phyloP scores from a whole-genome alignment of 2,329 filamentous ascomycete genomes.

The Tolypocladium paradoxum region DNA sequence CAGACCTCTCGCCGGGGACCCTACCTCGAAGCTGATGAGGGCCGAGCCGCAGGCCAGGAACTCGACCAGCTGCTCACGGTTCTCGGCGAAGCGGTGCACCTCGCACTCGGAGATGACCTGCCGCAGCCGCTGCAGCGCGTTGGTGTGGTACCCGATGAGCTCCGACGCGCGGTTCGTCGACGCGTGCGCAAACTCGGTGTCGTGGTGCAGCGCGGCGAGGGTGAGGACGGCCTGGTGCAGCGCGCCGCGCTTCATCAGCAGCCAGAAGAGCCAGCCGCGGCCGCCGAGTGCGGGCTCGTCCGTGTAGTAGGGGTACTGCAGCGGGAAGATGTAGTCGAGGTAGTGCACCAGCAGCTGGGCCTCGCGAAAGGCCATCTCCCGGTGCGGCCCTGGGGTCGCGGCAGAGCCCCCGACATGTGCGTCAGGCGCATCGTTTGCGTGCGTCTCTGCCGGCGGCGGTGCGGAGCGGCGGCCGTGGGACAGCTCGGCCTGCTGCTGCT shows the following conservation, averaged over 20 bases:
- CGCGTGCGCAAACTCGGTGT: conserved; percentile 8
- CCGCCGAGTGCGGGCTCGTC: conserved; percentile 14
- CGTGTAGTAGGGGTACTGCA: conserved; percentile 15
- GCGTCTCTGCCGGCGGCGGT: neutral
- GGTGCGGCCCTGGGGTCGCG: neutral
- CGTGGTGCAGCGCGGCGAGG: conserved; percentile 15
- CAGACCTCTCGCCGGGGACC: neutral
- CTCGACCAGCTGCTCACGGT: conserved; percentile 12
- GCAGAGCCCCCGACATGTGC: neutral
- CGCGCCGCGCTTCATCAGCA: conserved; percentile 9
- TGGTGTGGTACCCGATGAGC: conserved; percentile 13
- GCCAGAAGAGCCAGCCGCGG: conserved; percentile 15
- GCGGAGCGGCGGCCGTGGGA: neutral
- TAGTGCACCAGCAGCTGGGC: conserved; percentile 17
- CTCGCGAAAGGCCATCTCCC: conserved; percentile 8
- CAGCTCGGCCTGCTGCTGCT: neutral
- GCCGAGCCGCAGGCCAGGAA: conserved; percentile 14
- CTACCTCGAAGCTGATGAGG: conserved; percentile 16
- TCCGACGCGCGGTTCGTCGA: conserved; percentile 10
- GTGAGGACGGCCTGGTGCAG: conserved; percentile 15
- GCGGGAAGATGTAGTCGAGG: conserved; percentile 16
- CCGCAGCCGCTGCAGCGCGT: conserved; percentile 13
- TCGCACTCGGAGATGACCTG: conserved; percentile 8
- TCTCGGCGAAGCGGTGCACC: conserved; percentile 2
- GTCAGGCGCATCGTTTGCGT: neutral